Conservation (phyloP, 164 flowering plant genomes). For the Paratinospora sagittata region DNA sequence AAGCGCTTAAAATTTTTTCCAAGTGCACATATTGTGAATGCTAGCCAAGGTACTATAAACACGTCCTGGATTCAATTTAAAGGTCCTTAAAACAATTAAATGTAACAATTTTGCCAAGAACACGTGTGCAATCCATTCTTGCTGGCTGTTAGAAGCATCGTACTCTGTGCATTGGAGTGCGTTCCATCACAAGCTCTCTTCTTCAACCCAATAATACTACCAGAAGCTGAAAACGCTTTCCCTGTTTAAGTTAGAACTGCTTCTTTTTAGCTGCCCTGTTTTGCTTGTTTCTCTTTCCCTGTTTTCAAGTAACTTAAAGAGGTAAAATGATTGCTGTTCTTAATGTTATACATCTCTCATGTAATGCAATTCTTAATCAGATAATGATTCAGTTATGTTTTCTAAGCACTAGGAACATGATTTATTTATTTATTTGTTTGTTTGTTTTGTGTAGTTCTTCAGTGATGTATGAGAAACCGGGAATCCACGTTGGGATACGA, state of each 20-base stretch:
- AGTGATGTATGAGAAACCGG: conserved; percentile 40
- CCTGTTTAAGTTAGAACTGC: no score
- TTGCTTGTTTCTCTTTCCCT: no score
- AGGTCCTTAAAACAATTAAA: neutral
- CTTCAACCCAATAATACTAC: neutral
- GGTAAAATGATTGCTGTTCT: no score
- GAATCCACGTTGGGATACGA: conserved; percentile 33
- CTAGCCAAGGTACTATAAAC: no score
- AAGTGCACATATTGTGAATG: no score
- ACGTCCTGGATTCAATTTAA: neutral
- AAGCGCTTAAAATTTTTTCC: no score
- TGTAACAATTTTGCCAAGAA: neutral
- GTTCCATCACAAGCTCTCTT: neutral
- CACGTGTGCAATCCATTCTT: neutral
- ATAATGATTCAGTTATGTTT: no score
- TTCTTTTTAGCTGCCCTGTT: no score
- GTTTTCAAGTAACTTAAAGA: no score
- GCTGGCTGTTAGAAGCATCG: neutral
- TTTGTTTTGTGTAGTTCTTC: conserved; percentile 2
- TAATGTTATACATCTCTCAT: no score
- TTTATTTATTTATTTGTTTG: neutral
- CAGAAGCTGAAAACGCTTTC: neutral
- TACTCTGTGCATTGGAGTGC: conserved; percentile 9
- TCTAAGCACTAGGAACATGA: no score
- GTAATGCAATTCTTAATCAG: no score